Percentiles rank a stretch among this genome's conserved stretches.
Conservation (phyloP, 2,329 filamentous ascomycete genomes). For the Microcyclospora tardicrescens region DNA sequence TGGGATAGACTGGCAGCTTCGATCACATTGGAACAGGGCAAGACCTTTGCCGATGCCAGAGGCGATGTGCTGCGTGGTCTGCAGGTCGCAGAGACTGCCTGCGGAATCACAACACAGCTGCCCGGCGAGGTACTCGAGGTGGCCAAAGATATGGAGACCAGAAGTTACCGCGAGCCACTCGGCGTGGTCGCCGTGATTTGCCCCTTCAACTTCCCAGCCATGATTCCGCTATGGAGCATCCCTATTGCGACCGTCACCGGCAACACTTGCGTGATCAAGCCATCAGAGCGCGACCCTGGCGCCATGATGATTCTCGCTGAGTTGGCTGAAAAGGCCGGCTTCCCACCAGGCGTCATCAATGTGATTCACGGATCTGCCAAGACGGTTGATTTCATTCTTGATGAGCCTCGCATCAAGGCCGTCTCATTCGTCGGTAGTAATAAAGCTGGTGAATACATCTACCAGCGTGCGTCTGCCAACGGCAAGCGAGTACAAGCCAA, state of each 20-base stretch:
- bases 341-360: constrained; percentile 71
- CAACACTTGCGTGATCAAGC: constrained; percentile 76
- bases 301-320: constrained; percentile 77
- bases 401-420: constrained; percentile 74
- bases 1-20: constrained; percentile 75
- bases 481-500: constrained; percentile 84
- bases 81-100: constrained; percentile 74
- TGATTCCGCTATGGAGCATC: constrained; percentile 88
- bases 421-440: constrained; percentile 79
- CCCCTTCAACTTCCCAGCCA: constrained; percentile 83
- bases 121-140: constrained; percentile 77
- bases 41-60: constrained; percentile 71
- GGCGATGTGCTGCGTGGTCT: constrained; percentile 71
- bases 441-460: constrained; percentile 83
- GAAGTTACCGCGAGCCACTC: constrained; percentile 68
- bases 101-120: constrained; percentile 66
- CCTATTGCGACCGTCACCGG: constrained; percentile 73
- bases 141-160: constrained; percentile 79
- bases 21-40: constrained; percentile 79
- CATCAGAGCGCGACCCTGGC: constrained; percentile 72
- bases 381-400: constrained; percentile 76
- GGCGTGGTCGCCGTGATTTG: constrained; percentile 75
- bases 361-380: constrained; percentile 68
- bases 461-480: constrained; percentile 61
- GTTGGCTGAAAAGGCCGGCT: constrained; percentile 65